phyloP scores from a whole-genome alignment of 352 stramenopile species.

The Pythium sukuiense region DNA sequence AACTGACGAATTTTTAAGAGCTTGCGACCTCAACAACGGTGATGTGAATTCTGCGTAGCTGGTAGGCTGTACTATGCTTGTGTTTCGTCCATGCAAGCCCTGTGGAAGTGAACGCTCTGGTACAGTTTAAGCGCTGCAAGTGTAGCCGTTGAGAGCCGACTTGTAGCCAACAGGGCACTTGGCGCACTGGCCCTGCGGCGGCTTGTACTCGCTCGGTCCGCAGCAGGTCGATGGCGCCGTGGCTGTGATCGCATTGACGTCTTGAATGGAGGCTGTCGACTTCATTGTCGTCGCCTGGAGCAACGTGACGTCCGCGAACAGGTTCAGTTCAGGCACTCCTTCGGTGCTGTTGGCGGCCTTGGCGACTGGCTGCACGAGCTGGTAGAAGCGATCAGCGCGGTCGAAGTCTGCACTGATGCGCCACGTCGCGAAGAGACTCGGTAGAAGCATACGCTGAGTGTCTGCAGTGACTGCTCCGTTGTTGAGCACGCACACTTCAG shows the following conservation, averaged over 20 bases:
- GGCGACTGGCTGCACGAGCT: background rate
- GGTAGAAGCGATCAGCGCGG: background rate
- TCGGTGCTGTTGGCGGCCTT: background rate
- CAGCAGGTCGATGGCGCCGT: slow-evolving; percentile 6
- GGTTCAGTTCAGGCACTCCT: background rate
- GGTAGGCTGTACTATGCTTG: too few species aligned
- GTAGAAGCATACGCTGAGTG: slow-evolving; percentile 6
- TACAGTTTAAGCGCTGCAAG: background rate
- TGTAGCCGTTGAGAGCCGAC: slow-evolving; percentile 6
- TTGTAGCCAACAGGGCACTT: slow-evolving; percentile 2
- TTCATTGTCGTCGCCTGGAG: slow-evolving; percentile 2
- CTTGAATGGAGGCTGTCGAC: background rate
- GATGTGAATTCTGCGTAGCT: too few species aligned
- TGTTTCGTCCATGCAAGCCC: too few species aligned
- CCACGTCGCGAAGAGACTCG: slow-evolving; percentile 13
- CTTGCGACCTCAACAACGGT: too few species aligned
- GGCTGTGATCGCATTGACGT: background rate
- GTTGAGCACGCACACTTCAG: background rate
- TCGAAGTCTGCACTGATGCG: slow-evolving; percentile 7
- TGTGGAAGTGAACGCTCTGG: background rate
- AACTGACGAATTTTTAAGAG: too few species aligned
- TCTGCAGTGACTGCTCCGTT: background rate
- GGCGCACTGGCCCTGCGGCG: background rate
- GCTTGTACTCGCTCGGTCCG: slow-evolving; percentile 3
- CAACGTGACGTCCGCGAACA: slow-evolving; percentile 7